Percentiles rank a stretch among this genome's conserved stretches.
phyloP scores from a whole-genome alignment of 768 basidiomycete genomes.

The Termitomyces sp. region DNA sequence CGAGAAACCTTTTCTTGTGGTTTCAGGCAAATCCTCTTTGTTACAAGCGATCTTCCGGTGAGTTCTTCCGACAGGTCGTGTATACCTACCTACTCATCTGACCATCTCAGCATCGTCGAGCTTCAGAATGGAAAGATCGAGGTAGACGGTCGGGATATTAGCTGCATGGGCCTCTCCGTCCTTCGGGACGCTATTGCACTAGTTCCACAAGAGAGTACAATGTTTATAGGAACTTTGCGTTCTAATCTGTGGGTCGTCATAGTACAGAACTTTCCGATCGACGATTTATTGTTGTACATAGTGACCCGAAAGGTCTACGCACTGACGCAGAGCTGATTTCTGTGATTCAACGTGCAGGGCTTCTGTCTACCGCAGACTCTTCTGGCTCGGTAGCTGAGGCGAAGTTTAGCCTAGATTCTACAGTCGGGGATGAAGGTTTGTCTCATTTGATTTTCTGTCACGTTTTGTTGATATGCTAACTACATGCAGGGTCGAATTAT shows the following conservation, averaged over 20 bases:
- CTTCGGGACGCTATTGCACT: constrained; percentile 55
- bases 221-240: constrained; percentile 50
- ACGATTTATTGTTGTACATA: not conserved
- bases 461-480: not conserved
- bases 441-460: not conserved
- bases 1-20: not conserved
- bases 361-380: constrained; percentile 48
- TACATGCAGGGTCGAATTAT: constrained; percentile 49
- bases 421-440: constrained; percentile 61
- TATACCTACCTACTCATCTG: not conserved
- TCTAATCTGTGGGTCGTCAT: constrained; percentile 35
- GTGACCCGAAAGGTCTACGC: constrained; percentile 31
- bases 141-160: constrained; percentile 55
- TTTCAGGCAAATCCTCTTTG: constrained; percentile 49
- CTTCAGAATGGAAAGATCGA: constrained; percentile 51
- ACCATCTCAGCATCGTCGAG: constrained; percentile 47
- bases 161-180: constrained; percentile 48
- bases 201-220: constrained; percentile 62
- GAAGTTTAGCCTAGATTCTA: constrained; percentile 65
- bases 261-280: not conserved
- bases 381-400: constrained; percentile 43
- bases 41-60: constrained; percentile 56
- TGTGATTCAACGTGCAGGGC: constrained; percentile 55
- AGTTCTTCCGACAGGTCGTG: not conserved
- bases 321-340: constrained; percentile 64